A percentile compares a stretch with the other conserved stretches of the same genome.
These are phyloP conservation scores for Aspergillus incahuasiensis DNA, from an alignment of 495 filamentous ascomycete genomes.

Conservation along the genomic window DNA sequence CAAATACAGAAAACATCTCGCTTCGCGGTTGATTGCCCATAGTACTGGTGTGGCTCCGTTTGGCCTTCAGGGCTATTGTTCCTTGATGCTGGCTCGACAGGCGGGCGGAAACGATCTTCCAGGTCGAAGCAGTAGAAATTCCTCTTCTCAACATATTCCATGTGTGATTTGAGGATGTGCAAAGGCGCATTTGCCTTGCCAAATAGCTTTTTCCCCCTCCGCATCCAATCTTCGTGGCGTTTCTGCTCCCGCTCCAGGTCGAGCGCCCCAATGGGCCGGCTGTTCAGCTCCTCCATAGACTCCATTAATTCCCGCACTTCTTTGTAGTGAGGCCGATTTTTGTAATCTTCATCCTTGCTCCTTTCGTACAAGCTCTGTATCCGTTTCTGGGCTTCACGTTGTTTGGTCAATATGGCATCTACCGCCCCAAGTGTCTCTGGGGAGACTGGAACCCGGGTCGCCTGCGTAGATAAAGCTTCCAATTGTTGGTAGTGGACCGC, in stretches of 20 bases:
- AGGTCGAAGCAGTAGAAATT: slow-evolving; percentile 91
- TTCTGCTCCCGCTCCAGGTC: slow-evolving; percentile 95
- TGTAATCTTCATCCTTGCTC: slow-evolving; percentile 67
- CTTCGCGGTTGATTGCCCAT: slow-evolving; percentile 39
- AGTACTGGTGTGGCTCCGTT: slow-evolving; percentile 35
- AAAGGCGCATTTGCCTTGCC: slow-evolving; percentile 97
- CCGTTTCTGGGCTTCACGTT: slow-evolving; percentile 87
- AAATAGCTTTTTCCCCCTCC: slow-evolving; percentile 95
- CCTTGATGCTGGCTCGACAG: slow-evolving; percentile 86
- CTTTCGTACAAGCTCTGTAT: slow-evolving; percentile 75
- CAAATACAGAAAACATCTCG: slow-evolving; percentile 98
- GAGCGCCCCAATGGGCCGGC: slow-evolving; percentile 82
- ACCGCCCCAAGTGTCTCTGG: slow-evolving; percentile 75
- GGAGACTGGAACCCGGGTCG: slow-evolving; percentile 74
- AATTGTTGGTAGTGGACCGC: slow-evolving; percentile 89
- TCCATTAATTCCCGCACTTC: slow-evolving; percentile 89
- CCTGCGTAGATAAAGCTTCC: slow-evolving; percentile 78
- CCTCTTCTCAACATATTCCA: slow-evolving; percentile 85
- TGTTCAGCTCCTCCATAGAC: slow-evolving; percentile 78
- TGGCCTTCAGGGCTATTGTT: slow-evolving; percentile 72
- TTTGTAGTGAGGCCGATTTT: slow-evolving; percentile 79
- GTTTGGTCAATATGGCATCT: slow-evolving; percentile 91
- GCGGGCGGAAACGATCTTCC: slow-evolving; percentile 80
- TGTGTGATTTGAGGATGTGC: slow-evolving; percentile 88
- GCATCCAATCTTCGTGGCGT: slow-evolving; percentile 98